Base-by-base conservation (phyloP, 768 basidiomycete genomes). In the Suillus occidentalis region DNA sequence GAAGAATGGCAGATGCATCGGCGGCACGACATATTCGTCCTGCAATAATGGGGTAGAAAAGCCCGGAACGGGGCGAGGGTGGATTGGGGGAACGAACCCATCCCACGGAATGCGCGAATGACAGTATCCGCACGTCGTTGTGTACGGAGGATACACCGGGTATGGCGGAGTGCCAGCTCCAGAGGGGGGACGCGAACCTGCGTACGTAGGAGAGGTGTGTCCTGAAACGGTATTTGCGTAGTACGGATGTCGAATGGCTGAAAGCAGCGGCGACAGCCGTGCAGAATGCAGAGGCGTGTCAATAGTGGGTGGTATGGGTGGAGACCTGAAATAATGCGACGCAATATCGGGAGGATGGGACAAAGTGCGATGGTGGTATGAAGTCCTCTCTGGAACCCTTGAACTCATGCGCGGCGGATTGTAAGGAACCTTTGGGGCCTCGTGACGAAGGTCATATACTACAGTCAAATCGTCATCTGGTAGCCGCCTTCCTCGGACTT, bases 81-180 rank as follows among this genome's bases (percentile, higher is more conserved):
- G 58, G 40, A 59, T 59, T 20, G 58, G 58, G 12, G 57, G 9
- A 59, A 42, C 57, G 25, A 42, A 42, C 10, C 58, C 74, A 31
- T 75, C 73, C 84, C 82, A 83, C 63, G 76, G 78, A 60, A 76
- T 67, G 39, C 81, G 76, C 6, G 80, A 78, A 63, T 77, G 78
- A 3, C 75, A 70, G 58, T 77, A 78, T 47, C 69, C 69, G 13
- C 79, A 77, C 53, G 71, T 67, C 12, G 25, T 16, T 42, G 72
- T 71, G 66, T 79, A 79, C 31, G 76, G 73, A 4, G 74, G 71
- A 68, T 78, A 80, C 64, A 73, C 69, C 16, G 76, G 62, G 60
- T 79, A 80, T 10, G 78, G 75, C 13, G 80, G 77, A 1, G 75
- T 74, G 20, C 70, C 74, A 43, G 75, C 71, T 16, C 72, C 76